Conservation (phyloP, 805 yeast species). For the Starmerella floris region DNA sequence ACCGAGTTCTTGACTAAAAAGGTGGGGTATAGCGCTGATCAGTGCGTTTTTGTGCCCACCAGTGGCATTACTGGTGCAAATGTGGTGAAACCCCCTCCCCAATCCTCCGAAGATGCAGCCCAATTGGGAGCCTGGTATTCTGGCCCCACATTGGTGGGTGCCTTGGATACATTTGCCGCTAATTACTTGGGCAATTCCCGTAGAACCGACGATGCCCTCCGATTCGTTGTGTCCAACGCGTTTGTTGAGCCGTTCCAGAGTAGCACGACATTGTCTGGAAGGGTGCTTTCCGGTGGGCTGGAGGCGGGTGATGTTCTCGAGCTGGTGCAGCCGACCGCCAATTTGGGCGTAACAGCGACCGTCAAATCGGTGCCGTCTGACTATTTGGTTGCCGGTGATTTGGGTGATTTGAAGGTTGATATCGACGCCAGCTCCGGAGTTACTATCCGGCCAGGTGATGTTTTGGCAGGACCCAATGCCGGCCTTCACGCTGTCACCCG, state of each 20-base stretch:
- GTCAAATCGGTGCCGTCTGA: conserved; percentile 20
- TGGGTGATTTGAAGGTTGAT: conserved; percentile 35
- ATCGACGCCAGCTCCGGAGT: conserved; percentile 27
- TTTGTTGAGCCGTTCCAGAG: conserved; percentile 37
- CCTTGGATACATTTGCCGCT: conserved; percentile 23
- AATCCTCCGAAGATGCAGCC: neutral
- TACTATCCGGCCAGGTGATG: conserved; percentile 51
- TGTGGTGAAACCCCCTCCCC: conserved; percentile 30
- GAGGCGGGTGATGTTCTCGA: conserved; percentile 54
- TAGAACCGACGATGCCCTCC: conserved; percentile 27
- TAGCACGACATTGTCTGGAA: conserved; percentile 46
- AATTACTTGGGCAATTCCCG: conserved; percentile 15
- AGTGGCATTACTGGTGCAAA: conserved; percentile 59
- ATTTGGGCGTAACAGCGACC: conserved; percentile 18
- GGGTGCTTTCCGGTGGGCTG: conserved; percentile 52
- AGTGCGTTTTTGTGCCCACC: conserved; percentile 47
- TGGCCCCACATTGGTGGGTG: conserved; percentile 33
- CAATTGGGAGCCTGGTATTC: conserved; percentile 33
- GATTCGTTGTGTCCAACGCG: conserved; percentile 53
- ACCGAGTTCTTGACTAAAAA: conserved; percentile 38
- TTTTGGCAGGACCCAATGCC: conserved; percentile 39
- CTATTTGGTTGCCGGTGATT: conserved; percentile 43
- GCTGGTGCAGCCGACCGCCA: conserved; percentile 17
- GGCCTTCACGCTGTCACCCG: conserved; percentile 37
- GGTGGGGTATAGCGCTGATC: conserved; percentile 35